These are phyloP conservation scores for Stephania cephalantha DNA, from an alignment of 164 flowering plant genomes.

Conservation along the genomic window DNA sequence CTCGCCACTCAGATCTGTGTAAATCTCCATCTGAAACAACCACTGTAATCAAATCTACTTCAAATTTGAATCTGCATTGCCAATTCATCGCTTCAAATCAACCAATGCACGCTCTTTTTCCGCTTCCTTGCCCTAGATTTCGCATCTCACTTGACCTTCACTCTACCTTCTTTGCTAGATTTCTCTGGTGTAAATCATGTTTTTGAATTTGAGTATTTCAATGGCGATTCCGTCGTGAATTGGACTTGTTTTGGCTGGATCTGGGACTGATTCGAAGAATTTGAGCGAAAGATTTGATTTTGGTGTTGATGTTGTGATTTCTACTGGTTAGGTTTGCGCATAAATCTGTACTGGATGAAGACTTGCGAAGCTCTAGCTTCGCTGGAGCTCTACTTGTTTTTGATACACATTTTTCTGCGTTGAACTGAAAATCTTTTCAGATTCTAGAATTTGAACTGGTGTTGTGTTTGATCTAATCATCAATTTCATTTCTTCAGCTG, in stretches of 20 bases:
- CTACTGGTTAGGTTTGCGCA: background rate
- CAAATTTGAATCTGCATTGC: background rate
- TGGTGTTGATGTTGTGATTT: background rate
- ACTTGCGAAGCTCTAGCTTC: no score
- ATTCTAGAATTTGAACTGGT: background rate
- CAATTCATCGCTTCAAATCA: background rate
- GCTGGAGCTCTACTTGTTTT: no score
- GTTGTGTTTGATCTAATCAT: background rate
- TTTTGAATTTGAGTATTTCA: background rate
- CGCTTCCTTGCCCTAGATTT: background rate
- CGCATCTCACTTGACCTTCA: background rate
- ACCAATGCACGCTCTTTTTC: conserved; percentile 11
- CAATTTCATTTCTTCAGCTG: background rate
- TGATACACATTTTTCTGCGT: background rate
- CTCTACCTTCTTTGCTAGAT: background rate
- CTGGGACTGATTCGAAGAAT: conserved; percentile 2
- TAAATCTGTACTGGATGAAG: background rate
- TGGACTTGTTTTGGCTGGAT: conserved; percentile 7
- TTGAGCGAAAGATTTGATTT: background rate
- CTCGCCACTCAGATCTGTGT: background rate
- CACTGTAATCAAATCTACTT: background rate
- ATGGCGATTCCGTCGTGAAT: background rate
- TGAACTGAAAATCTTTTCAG: background rate
- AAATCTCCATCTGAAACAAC: background rate
- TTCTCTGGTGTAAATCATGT: background rate